Percentiles rank a stretch among this genome's conserved stretches.
Conservation (phyloP, 2,329 filamentous ascomycete species). For the Beauveria rudraprayagi region DNA sequence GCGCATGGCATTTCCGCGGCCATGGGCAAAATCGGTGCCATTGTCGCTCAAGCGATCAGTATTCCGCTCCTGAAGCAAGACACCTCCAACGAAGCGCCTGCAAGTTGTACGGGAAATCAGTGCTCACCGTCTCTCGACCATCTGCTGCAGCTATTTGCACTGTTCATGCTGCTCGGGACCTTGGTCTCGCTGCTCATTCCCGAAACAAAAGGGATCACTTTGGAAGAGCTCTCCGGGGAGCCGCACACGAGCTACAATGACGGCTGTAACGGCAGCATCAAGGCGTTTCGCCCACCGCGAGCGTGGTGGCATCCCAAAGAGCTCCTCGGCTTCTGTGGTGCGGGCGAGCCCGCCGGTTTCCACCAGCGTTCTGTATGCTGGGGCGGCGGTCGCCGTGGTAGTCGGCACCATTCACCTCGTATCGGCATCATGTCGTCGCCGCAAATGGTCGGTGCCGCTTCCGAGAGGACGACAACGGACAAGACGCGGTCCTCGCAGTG, state of each 20-base stretch:
- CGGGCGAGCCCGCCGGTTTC: slow-evolving; percentile 45
- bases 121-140: slow-evolving; percentile 59
- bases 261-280: slow-evolving; percentile 40
- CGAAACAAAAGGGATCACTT: slow-evolving; percentile 65
- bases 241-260: slow-evolving; percentile 50
- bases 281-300: slow-evolving; percentile 24
- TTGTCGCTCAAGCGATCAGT: slow-evolving; percentile 58
- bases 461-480: neutral
- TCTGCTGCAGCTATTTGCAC: slow-evolving; percentile 68
- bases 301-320: slow-evolving; percentile 32
- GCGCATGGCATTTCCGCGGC: slow-evolving; percentile 60
- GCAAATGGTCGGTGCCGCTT: neutral
- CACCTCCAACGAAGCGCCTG: slow-evolving; percentile 23
- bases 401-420: slow-evolving; percentile 22
- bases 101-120: slow-evolving; percentile 37
- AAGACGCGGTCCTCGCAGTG: neutral
- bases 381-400: neutral
- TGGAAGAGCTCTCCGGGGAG: slow-evolving; percentile 65
- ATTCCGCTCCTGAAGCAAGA: slow-evolving; percentile 54
- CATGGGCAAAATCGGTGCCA: slow-evolving; percentile 59
- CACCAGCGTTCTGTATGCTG: slow-evolving; percentile 25
- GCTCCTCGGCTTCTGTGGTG: slow-evolving; percentile 38
- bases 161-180: slow-evolving; percentile 71
- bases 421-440: slow-evolving; percentile 38
- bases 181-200: slow-evolving; percentile 65